Evolutionary conservation across 768 basidiomycete genomes (phyloP).

Genomic region (Leccinum obscurum): DNA sequence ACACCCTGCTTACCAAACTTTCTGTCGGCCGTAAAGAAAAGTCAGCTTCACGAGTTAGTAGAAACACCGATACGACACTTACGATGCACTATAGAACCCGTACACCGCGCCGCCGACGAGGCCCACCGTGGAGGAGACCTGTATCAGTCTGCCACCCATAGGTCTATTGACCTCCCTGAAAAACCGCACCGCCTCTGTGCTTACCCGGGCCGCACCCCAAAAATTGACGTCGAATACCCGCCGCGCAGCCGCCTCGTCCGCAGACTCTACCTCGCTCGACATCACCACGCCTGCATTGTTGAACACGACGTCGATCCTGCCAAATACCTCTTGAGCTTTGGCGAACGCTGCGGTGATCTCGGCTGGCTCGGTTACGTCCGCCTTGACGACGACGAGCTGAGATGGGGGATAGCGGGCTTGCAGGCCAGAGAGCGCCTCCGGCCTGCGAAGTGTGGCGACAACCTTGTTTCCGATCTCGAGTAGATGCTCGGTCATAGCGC

Average conservation of each 20-base stretch:
- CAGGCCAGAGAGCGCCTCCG: constrained; percentile 33
- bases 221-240: constrained; percentile 39
- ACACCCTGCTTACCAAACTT: constrained; percentile 17
- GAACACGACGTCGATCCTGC: constrained; percentile 41
- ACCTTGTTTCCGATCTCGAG: constrained; percentile 38
- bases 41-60: background rate
- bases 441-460: constrained; percentile 44
- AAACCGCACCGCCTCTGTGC: constrained; percentile 30
- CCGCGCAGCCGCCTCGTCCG: constrained; percentile 32
- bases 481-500: constrained; percentile 25
- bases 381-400: constrained; percentile 32
- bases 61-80: background rate
- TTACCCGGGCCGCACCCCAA: constrained; percentile 38
- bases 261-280: constrained; percentile 38
- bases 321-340: constrained; percentile 29
- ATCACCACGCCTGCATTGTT: constrained; percentile 35
- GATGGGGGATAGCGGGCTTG: constrained; percentile 19
- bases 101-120: constrained; percentile 16
- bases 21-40: constrained; percentile 5
- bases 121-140: constrained; percentile 37
- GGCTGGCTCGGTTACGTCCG: constrained; percentile 32
- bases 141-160: constrained; percentile 38
- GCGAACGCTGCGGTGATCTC: constrained; percentile 32
- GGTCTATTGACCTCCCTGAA: constrained; percentile 43
- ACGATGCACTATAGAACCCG: constrained; percentile 30